phyloP scores from a whole-genome alignment of 768 basidiomycete genomes.

The Suillus decipiens region DNA sequence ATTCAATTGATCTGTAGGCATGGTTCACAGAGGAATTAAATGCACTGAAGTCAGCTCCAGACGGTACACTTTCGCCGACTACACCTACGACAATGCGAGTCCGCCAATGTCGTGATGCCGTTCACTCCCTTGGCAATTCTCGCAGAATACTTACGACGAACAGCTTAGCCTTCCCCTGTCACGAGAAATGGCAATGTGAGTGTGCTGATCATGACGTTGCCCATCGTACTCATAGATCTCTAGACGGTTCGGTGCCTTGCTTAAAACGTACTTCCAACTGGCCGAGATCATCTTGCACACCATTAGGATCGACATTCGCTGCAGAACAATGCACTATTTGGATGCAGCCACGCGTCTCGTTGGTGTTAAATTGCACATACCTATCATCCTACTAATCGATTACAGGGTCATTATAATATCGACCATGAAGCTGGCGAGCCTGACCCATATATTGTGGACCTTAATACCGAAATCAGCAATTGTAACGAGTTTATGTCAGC shows the following conservation, averaged over 20 bases:
- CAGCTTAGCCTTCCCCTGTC: conserved; percentile 76
- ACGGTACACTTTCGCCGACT: conserved; percentile 49
- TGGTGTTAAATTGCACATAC: conserved; percentile 24
- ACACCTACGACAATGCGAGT: conserved; percentile 49
- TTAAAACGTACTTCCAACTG: conserved; percentile 89
- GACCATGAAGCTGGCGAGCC: conserved; percentile 88
- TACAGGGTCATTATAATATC: conserved; percentile 81
- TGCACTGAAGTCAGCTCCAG: conserved; percentile 61
- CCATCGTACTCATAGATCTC: conserved; percentile 12
- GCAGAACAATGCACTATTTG: conserved; percentile 79
- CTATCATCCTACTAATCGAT: conserved; percentile 11
- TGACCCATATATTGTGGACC: conserved; percentile 83
- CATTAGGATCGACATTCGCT: conserved; percentile 85
- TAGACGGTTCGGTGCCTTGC: conserved; percentile 89
- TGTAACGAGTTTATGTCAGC: conserved; percentile 70
- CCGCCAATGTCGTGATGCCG: conserved; percentile 44
- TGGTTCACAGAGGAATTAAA: conserved; percentile 86
- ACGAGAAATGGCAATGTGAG: conserved; percentile 86
- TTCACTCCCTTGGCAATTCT: conserved; percentile 46
- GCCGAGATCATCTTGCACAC: conserved; percentile 86
- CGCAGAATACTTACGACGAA: conserved; percentile 42
- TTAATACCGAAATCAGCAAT: conserved; percentile 77
- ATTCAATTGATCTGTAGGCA: conserved; percentile 44
- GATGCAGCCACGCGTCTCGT: conserved; percentile 79
- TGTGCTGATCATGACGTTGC: conserved; percentile 13